Evolutionary conservation across 2,329 filamentous ascomycete species (phyloP).

Genomic region (Neonectria coccinea): DNA sequence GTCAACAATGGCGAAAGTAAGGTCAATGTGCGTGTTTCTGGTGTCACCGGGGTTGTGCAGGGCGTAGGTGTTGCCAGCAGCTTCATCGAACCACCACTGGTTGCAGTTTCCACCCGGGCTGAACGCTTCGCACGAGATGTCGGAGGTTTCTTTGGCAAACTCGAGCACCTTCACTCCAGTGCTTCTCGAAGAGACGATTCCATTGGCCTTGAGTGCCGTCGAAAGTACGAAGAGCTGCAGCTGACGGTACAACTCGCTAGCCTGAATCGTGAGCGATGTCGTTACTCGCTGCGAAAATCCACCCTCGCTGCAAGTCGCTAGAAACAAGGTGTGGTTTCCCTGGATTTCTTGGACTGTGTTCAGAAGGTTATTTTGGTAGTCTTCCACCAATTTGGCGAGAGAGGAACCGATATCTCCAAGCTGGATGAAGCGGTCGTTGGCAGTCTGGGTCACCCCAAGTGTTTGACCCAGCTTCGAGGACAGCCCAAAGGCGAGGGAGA

Average conservation of each 20-base stretch:
- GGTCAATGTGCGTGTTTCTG: slow-evolving; percentile 38
- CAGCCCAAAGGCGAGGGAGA: slow-evolving; percentile 27
- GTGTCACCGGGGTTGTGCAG: slow-evolving; percentile 42
- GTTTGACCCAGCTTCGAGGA: slow-evolving; percentile 29
- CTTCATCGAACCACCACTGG: slow-evolving; percentile 40
- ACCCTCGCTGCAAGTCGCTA: slow-evolving; percentile 35
- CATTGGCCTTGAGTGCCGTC: slow-evolving; percentile 37
- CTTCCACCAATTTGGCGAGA: slow-evolving; percentile 42
- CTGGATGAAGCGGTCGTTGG: slow-evolving; percentile 42
- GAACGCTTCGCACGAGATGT: slow-evolving; percentile 20
- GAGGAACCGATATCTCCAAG: slow-evolving; percentile 42
- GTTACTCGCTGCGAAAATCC: slow-evolving; percentile 43
- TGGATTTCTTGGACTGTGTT: slow-evolving; percentile 35
- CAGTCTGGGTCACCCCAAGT: slow-evolving; percentile 32
- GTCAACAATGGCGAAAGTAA: slow-evolving; percentile 35
- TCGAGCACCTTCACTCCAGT: slow-evolving; percentile 38
- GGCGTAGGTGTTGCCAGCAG: slow-evolving; percentile 40
- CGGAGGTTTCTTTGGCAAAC: slow-evolving; percentile 30
- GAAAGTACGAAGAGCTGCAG: slow-evolving; percentile 42
- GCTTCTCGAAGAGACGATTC: slow-evolving; percentile 38
- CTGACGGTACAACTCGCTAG: slow-evolving; percentile 37
- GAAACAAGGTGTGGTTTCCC: slow-evolving; percentile 37
- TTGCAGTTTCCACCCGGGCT: slow-evolving; percentile 32
- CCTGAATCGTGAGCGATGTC: slow-evolving; percentile 41
- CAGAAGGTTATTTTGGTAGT: slow-evolving; percentile 40